Evolutionary conservation across 2,329 filamentous ascomycete genomes (phyloP).

Genomic region (Coniochaeta prunicola): DNA sequence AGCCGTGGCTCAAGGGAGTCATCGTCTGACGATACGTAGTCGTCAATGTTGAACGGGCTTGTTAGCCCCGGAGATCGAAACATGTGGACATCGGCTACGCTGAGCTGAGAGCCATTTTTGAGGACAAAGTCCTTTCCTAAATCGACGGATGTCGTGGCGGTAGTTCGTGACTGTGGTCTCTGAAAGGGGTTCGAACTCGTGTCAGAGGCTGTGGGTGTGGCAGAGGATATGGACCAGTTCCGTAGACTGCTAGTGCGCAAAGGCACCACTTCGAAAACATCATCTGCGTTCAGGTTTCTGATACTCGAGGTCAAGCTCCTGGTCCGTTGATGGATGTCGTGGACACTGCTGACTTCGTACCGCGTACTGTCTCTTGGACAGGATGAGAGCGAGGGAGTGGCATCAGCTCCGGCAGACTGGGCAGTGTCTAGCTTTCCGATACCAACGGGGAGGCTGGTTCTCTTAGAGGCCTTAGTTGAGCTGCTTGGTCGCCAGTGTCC

Average conservation of each 20-base stretch:
- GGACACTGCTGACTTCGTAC: not conserved
- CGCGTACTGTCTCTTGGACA: not conserved
- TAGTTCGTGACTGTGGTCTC: conserved; percentile 34
- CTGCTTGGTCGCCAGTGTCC: not conserved
- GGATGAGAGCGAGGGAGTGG: not conserved
- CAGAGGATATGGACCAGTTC: conserved; percentile 34
- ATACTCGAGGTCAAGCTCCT: conserved; percentile 12
- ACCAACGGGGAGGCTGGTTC: not conserved
- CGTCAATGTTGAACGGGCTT: conserved; percentile 27
- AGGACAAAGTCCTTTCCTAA: conserved; percentile 13
- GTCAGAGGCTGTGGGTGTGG: conserved; percentile 31
- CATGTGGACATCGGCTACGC: not conserved
- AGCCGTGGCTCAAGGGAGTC: conserved; percentile 22
- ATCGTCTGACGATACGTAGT: conserved; percentile 29
- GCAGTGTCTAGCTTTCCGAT: not conserved
- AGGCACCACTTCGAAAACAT: conserved; percentile 28
- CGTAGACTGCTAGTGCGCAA: conserved; percentile 27
- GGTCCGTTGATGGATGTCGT: not conserved
- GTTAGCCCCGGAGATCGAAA: not conserved
- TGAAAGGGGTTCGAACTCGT: conserved; percentile 30
- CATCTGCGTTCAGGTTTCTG: conserved; percentile 19
- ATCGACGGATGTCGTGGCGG: conserved; percentile 37
- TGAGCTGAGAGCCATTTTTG: conserved; percentile 4
- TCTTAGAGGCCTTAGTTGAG: not conserved
- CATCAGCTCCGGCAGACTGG: not conserved